phyloP scores from a whole-genome alignment of 1,284 basidiomycete species.

The Microbotryum saponariae region DNA sequence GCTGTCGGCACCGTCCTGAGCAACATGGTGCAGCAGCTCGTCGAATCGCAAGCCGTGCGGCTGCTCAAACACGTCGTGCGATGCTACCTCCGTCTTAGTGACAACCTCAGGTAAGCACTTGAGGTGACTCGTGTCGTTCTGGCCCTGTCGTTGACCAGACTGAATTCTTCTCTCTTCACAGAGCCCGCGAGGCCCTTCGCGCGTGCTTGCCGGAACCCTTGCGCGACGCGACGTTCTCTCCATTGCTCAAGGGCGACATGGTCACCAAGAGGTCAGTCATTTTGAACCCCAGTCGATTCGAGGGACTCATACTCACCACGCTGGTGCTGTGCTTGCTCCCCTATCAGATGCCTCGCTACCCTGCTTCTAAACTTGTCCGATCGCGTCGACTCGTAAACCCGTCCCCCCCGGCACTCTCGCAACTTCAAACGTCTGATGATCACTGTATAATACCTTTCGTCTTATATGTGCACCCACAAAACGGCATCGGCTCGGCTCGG shows the following conservation, averaged over 20 bases:
- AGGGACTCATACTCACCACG: neutral
- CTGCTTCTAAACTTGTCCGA: slow-evolving; percentile 78
- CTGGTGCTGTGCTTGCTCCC: slow-evolving; percentile 28
- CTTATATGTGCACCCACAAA: too few species aligned
- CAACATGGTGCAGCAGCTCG: slow-evolving; percentile 96
- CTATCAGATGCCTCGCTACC: slow-evolving; percentile 75
- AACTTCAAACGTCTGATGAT: too few species aligned
- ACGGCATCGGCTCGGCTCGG: too few species aligned
- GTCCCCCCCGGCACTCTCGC: too few species aligned
- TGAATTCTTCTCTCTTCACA: slow-evolving; percentile 38
- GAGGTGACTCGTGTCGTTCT: neutral
- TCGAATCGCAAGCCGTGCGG: slow-evolving; percentile 94
- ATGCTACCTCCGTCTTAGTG: slow-evolving; percentile 91
- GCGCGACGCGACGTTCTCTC: slow-evolving; percentile 83
- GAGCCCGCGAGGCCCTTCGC: slow-evolving; percentile 88
- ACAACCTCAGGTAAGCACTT: slow-evolving; percentile 73
- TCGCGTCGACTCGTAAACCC: slow-evolving; percentile 39
- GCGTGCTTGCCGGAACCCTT: slow-evolving; percentile 96
- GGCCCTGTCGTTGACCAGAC: neutral
- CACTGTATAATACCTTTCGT: too few species aligned
- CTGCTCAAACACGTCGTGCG: slow-evolving; percentile 96
- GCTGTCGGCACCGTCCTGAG: slow-evolving; percentile 96
- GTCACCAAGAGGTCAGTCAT: slow-evolving; percentile 61
- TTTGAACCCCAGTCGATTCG: neutral
- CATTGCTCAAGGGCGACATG: slow-evolving; percentile 67